Conservation (phyloP, 2,329 filamentous ascomycete species). For the Camptophora hylomeconis region DNA sequence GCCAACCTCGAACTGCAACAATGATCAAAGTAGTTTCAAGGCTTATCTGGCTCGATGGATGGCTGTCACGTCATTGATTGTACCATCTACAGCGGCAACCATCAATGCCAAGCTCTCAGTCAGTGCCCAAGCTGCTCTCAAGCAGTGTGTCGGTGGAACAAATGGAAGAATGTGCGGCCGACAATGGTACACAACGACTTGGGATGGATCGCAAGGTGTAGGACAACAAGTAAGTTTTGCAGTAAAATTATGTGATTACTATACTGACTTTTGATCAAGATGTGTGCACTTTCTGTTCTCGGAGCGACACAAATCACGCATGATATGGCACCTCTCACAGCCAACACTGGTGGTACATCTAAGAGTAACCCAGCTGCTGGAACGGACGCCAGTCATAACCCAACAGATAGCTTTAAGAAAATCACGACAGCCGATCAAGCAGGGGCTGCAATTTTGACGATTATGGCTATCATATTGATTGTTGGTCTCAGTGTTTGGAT, state of each 20-base stretch:
- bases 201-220: conserved; percentile 47
- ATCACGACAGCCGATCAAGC: conserved; percentile 25
- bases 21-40: conserved; percentile 63
- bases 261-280: conserved; percentile 20
- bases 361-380: conserved; percentile 26
- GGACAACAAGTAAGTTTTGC: conserved; percentile 40
- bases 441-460: conserved; percentile 27
- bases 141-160: conserved; percentile 48
- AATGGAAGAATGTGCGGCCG: conserved; percentile 51
- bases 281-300: conserved; percentile 52
- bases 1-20: conserved; percentile 44
- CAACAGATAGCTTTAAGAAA: conserved; percentile 3
- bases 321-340: conserved; percentile 37
- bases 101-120: conserved; percentile 46
- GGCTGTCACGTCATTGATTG: conserved; percentile 46
- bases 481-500: conserved; percentile 22
- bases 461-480: conserved; percentile 20
- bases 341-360: conserved; percentile 43
- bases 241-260: neutral
- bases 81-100: conserved; percentile 41
- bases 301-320: conserved; percentile 44
- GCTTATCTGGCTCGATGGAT: conserved; percentile 57
- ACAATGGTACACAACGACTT: conserved; percentile 43
- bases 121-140: conserved; percentile 47
- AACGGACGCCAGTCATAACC: conserved; percentile 6